phyloP scores from a whole-genome alignment of 768 basidiomycete genomes.

The Agaricus subrufescens region DNA sequence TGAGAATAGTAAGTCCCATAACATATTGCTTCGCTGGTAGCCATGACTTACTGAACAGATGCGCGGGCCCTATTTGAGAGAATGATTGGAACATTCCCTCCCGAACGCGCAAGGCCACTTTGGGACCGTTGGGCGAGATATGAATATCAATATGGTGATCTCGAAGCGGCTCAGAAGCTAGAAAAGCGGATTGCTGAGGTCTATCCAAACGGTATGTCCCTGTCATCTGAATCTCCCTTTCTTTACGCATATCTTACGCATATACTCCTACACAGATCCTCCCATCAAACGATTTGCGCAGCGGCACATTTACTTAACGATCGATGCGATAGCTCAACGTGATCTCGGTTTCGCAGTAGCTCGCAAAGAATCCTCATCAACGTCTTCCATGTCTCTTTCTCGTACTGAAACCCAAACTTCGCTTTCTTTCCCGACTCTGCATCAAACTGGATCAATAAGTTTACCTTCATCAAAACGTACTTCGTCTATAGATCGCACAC shows the following conservation, averaged over 20 bases:
- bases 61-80: constrained; percentile 95
- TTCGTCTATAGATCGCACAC: constrained; percentile 32
- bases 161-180: constrained; percentile 82
- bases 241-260: background rate
- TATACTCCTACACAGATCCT: constrained; percentile 49
- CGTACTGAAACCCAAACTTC: constrained; percentile 33
- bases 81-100: constrained; percentile 70
- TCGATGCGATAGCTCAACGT: constrained; percentile 83
- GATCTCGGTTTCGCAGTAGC: constrained; percentile 80
- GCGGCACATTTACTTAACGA: constrained; percentile 74
- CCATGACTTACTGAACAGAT: constrained; percentile 44
- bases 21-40: constrained; percentile 7
- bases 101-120: constrained; percentile 76
- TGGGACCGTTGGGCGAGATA: constrained; percentile 98
- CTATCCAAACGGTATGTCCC: constrained; percentile 71
- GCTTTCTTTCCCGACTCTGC: constrained; percentile 16
- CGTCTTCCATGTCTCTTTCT: constrained; percentile 15
- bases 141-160: constrained; percentile 93
- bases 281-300: constrained; percentile 90
- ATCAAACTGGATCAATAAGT: constrained; percentile 1
- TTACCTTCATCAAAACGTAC: constrained; percentile 25
- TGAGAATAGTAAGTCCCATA: constrained; percentile 69
- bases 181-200: constrained; percentile 86
- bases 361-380: constrained; percentile 25
- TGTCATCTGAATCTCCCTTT: background rate